phyloP scores from a whole-genome alignment of 768 basidiomycete genomes.

The Mycena sanguinolenta region DNA sequence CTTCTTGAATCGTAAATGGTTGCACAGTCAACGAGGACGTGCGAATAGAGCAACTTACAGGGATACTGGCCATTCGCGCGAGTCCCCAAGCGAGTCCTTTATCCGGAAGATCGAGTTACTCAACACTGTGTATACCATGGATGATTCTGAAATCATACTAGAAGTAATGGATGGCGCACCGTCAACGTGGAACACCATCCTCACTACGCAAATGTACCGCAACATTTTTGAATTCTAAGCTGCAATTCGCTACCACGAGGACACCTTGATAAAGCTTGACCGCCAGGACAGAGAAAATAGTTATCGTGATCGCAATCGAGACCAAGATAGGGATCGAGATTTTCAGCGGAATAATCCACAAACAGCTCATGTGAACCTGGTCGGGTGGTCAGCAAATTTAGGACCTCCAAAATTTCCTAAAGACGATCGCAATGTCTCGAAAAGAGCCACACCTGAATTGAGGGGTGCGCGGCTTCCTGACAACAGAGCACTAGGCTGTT shows the following conservation, averaged over 20 bases:
- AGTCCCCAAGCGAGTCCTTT: conserved; percentile 51
- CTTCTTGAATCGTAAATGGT: conserved; percentile 49
- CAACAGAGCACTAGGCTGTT: too few species aligned
- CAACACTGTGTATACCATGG: conserved; percentile 13
- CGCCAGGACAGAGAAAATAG: not conserved
- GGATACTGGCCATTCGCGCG: conserved; percentile 40
- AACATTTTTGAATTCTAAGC: conserved; percentile 39
- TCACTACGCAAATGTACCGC: conserved; percentile 41
- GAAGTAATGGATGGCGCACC: conserved; percentile 53
- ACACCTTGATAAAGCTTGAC: conserved; percentile 34
- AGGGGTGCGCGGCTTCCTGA: conserved; percentile 10
- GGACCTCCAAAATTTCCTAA: conserved; percentile 13
- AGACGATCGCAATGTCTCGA: conserved; percentile 17
- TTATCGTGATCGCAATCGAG: not conserved
- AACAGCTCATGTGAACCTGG: too few species aligned
- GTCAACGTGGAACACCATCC: conserved; percentile 42
- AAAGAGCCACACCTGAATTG: not conserved
- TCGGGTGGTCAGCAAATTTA: conserved; percentile 16
- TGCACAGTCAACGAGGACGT: conserved; percentile 45
- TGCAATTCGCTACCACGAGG: conserved; percentile 42
- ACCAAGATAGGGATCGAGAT: conserved; percentile 13
- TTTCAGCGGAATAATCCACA: conserved; percentile 5
- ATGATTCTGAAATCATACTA: conserved; percentile 48
- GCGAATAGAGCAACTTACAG: conserved; percentile 46
- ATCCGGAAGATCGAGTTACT: conserved; percentile 47